Evolutionary conservation across 1,139 yeast species (phyloP), one percentile per base, ranked within the genome.

Genomic region (Candida mesenterica): DNA sequence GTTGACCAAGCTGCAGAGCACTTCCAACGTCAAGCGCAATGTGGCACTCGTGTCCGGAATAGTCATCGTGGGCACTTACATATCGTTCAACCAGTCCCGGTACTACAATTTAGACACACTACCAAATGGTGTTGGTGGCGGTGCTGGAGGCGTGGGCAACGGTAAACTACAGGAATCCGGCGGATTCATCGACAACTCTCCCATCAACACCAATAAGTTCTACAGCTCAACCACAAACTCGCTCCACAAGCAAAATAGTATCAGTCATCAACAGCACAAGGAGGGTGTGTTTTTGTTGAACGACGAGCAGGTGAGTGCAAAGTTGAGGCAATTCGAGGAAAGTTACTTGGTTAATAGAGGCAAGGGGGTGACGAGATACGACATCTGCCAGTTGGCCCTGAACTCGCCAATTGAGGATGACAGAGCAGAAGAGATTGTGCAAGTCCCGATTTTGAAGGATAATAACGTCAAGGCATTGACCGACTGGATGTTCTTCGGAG

Each of bases 331-430:
- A 45, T 70, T 72, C 48, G 96, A 90, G 55, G 95, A 89, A 59
- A 81, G 94, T 45, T 87, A 82, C 53, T 56, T 66, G 28, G 92
- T 90, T 15, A 81, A 85, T 46, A 72, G 96, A 41, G 90, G 94
- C 10, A 82, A 84, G 46, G 97, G 97, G n/a, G 92, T 92, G 13
- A 61, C 80, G n/a, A 70, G 98, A 38, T 90, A 89, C 53, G 98
- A 94, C 55, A 77, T 88, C 23, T 77, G 95, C 33, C 98, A 92
- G 61, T 65, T 92, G 40, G 85, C 97, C 6, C 83, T 95, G 28
- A 94, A 92, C 58, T 79, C 84, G 31, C 98, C 98, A 7, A 88
- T 90, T 46, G 99, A 92, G 59, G 98, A 92, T 56, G 96, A 87
- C 53, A 76, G 95, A 43, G 79, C 92, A 1, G 97, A 90, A 55